Percentiles rank a stretch among this genome's conserved stretches.
These are phyloP conservation scores for Aureobasidium sp. DNA, from an alignment of 2,329 filamentous ascomycete species.

Conservation along the genomic window DNA sequence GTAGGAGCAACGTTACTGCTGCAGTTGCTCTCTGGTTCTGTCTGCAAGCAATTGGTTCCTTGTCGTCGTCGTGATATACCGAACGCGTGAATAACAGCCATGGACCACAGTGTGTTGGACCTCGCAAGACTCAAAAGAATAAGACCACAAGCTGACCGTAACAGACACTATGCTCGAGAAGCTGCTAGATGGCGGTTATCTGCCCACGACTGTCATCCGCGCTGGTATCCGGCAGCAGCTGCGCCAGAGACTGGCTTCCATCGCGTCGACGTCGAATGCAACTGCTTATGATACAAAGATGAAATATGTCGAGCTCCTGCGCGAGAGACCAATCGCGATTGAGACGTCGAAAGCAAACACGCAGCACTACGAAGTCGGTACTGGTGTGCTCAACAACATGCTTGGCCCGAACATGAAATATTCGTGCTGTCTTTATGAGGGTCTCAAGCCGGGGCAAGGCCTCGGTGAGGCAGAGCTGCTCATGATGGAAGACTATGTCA, in stretches of 20 bases:
- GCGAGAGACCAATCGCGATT: conserved; percentile 58
- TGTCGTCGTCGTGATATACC: background rate
- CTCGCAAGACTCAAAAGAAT: background rate
- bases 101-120: conserved; percentile 10
- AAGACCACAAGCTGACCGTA: background rate
- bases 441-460: conserved; percentile 43
- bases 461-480: conserved; percentile 48
- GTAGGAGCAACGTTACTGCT: conserved; percentile 3
- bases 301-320: conserved; percentile 54
- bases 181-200: conserved; percentile 58
- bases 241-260: conserved; percentile 50
- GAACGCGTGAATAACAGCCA: background rate
- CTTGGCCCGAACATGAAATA: conserved; percentile 68
- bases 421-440: conserved; percentile 59
- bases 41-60: background rate
- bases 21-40: background rate
- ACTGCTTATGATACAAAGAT: conserved; percentile 55
- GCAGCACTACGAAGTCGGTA: conserved; percentile 68
- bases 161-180: conserved; percentile 41
- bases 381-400: conserved; percentile 53
- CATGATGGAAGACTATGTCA: conserved; percentile 58
- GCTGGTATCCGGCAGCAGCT: conserved; percentile 61
- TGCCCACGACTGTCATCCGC: conserved; percentile 55
- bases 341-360: conserved; percentile 58
- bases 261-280: conserved; percentile 48